phyloP scores from a whole-genome alignment of 768 basidiomycete species.

The Pilatotrama ljubarskyi region DNA sequence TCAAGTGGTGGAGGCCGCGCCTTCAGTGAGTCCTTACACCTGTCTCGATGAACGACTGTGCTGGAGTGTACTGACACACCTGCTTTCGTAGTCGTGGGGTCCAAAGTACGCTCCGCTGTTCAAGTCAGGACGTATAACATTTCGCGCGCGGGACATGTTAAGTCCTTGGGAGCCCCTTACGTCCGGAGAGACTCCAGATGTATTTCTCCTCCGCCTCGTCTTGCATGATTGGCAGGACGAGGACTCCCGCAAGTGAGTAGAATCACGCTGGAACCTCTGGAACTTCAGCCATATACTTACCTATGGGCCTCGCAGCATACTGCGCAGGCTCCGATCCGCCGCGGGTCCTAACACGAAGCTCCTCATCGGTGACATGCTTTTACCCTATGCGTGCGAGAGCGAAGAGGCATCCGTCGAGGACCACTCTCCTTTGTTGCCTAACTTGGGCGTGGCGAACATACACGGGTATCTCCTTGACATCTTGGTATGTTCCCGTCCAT shows the following conservation, averaged over 20 bases:
- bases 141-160: conserved; percentile 6
- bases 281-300: conserved; percentile 38
- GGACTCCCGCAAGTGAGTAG: background rate
- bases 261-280: background rate
- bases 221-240: conserved; percentile 15
- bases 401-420: background rate
- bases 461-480: conserved; percentile 6
- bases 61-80: no score
- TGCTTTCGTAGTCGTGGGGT: no score
- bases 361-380: conserved; percentile 10
- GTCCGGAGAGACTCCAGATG: background rate
- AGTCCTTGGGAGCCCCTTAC: conserved; percentile 37
- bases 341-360: conserved; percentile 12
- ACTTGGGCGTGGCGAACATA: background rate
- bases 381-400: conserved; percentile 1
- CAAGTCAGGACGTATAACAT: no score
- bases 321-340: conserved; percentile 1
- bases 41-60: no score
- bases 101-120: no score
- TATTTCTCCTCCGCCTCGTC: conserved; percentile 11
- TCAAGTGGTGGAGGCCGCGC: no score
- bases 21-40: no score
- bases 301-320: conserved; percentile 26
- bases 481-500: conserved; percentile 10
- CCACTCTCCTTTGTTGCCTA: background rate